phyloP scores from a whole-genome alignment of 257 asterid species.

The Anisodus acutangulus region DNA sequence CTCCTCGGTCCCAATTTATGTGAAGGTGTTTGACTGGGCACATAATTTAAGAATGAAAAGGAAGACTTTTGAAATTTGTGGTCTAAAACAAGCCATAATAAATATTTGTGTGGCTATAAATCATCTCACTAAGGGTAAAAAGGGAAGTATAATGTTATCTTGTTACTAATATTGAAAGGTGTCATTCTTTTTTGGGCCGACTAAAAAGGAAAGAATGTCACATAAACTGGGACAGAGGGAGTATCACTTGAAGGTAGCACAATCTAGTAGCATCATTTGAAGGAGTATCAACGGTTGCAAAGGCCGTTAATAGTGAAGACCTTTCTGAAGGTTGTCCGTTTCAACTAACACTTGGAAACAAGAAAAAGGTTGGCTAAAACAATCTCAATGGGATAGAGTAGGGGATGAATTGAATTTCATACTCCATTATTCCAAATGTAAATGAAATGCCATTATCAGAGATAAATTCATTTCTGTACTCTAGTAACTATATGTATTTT shows the following conservation, averaged over 20 bases:
- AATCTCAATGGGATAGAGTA: background rate
- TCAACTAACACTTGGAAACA: background rate
- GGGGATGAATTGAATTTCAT: background rate
- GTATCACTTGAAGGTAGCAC: background rate
- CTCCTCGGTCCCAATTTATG: no score
- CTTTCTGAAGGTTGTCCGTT: constrained; percentile 6
- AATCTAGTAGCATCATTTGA: background rate
- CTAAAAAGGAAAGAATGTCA: no score
- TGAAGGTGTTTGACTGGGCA: no score
- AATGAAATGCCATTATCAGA: background rate
- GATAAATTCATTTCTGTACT: background rate
- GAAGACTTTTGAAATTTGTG: no score
- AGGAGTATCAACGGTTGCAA: background rate
- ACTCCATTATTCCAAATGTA: background rate
- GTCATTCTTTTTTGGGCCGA: no score
- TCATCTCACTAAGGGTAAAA: no score
- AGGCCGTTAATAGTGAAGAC: constrained; percentile 15
- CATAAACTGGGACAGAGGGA: no score
- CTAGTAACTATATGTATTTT: constrained; percentile 6
- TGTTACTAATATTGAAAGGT: no score
- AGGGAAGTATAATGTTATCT: no score
- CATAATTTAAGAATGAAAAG: no score
- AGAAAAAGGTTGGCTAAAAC: background rate
- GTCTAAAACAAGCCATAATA: no score
- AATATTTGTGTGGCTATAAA: no score